Base-by-base conservation (phyloP, 257 asterid species). In the Datura wrightii region DNA sequence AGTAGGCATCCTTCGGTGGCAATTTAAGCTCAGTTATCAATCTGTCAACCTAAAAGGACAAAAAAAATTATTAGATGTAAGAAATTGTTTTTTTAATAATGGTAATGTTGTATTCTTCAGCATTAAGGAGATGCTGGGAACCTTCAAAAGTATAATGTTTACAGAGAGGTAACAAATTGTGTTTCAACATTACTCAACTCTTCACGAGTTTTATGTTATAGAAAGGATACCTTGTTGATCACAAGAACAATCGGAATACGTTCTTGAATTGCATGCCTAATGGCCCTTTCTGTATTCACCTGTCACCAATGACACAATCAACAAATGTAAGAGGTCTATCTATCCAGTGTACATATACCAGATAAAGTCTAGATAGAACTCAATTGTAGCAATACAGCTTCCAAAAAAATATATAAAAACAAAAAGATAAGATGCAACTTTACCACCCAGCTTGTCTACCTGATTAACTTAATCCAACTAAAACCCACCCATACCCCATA, bases 1-100 rank as follows among this genome's bases (percentile, higher is more conserved):
- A 98, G 90, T 97, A 97, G 79, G 99, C 99, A 84, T 94, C 98
- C 91, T 94, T 96, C 11, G 98, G 98, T 6, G 99, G 99, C 86
- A 96, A 90, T 90, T 91, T 94, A 13, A 96, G 98, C 89, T 96
- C 99, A 69, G 98, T 93, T 79, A 96, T 94, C 90, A 96, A 87
- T 86, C 96, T 90, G 83, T 96, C 99, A 67, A 96, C 98, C 99
- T 96, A 89, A 41, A 72, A 50, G 83, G 10, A 55, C 82, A 56
- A 54, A 10, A 59, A 62, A 19, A 62, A 34, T 46, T 37, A 81
- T 70, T 14, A 42, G 67, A 76, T 55, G 71, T 46, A 18, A 63
- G 9, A 74, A 82, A 78, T 69, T 62, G 79, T 16, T 15, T 50
- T 41, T 15, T 24, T 24, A 24, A 24, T 24, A 24, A 24, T 24